These are phyloP conservation scores for Xylariaceae sp. DNA, from an alignment of 2,329 filamentous ascomycete species.

Conservation along the genomic window DNA sequence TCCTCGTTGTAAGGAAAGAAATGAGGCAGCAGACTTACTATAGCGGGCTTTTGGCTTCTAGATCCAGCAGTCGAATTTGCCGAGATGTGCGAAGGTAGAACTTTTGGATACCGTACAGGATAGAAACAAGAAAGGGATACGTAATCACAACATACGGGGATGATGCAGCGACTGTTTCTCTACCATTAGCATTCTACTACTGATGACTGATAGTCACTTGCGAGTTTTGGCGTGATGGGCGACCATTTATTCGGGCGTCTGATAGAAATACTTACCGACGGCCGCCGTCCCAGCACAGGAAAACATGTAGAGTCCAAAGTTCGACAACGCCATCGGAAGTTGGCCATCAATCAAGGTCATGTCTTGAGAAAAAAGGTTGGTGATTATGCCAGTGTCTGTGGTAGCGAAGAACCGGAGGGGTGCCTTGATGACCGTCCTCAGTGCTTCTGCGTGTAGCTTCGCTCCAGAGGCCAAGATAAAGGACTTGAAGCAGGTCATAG, in stretches of 20 bases:
- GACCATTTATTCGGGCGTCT: too few species aligned
- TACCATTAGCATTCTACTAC: too few species aligned
- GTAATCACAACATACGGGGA: constrained; percentile 37
- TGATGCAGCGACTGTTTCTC: constrained; percentile 28
- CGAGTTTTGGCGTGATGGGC: too few species aligned
- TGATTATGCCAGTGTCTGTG: constrained; percentile 37
- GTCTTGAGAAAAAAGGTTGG: constrained; percentile 44
- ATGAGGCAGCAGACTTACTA: constrained; percentile 30
- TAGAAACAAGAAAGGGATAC: constrained; percentile 36
- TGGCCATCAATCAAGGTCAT: constrained; percentile 38
- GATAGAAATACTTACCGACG: constrained; percentile 21
- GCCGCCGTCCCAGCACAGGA: constrained; percentile 31
- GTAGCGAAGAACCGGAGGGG: constrained; percentile 37
- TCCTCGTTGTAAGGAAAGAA: not conserved
- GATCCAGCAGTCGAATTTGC: constrained; percentile 45
- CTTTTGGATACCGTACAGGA: constrained; percentile 41
- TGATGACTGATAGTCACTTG: too few species aligned
- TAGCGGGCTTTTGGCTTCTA: constrained; percentile 46
- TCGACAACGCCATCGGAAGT: constrained; percentile 31
- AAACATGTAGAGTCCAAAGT: constrained; percentile 14
- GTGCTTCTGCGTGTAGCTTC: constrained; percentile 16
- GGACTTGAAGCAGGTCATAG: constrained; percentile 8
- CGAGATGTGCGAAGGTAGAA: constrained; percentile 49
- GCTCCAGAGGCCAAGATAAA: constrained; percentile 13
- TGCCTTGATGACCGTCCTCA: constrained; percentile 31